Evolutionary conservation across 2,329 filamentous ascomycete genomes (phyloP), one percentile per base, ranked within the genome.

Genomic region (Mollisia scopiformis): DNA sequence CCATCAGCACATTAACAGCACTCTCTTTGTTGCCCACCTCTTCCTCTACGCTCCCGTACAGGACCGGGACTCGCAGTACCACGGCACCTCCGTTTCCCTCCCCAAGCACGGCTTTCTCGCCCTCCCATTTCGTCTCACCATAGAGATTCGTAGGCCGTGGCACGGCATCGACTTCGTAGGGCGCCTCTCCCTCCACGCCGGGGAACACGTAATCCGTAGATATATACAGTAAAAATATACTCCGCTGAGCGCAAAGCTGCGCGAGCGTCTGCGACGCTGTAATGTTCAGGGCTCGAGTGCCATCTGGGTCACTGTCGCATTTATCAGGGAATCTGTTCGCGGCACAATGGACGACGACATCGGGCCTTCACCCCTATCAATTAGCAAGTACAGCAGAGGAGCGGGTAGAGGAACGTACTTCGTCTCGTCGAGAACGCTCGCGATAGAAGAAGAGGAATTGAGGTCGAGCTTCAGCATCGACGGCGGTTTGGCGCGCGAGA

Each of bases 301-400:
- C 90, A 61, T 88, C 84, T 2, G 92, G 93, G 73, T 97, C 86
- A 66, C 85, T 84, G 69, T 93, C 89, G 71, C 93, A 94, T 73
- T 90, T 89, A 76, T 97, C 93, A 2, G 93, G 93, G 71, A 89
- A 96, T 63, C 92, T 87, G 75, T 96, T 93, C 49, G 93, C 93
- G 41, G 93, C 93, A 92, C 92, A 94, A 74, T 96, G 92, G 35
- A 96, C 84, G 47, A 96, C 86, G 55, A 90, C 91, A 62, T 88
- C 79, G 6, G 92, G 91, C 71, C 90, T 92, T 72, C 23, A 65
- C 16, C 16, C 6, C 28, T 14, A 41, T 64, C 64, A 33, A 35
- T 46, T 39, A 27, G 59, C 69, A 53, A 71, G 64, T 55, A 35
- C 25, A 59, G 58, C 14, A 25, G n/a, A 55, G 16, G 60, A 46